Base-by-base conservation (phyloP, 2,329 filamentous ascomycete species). In the Oidium heveae region DNA sequence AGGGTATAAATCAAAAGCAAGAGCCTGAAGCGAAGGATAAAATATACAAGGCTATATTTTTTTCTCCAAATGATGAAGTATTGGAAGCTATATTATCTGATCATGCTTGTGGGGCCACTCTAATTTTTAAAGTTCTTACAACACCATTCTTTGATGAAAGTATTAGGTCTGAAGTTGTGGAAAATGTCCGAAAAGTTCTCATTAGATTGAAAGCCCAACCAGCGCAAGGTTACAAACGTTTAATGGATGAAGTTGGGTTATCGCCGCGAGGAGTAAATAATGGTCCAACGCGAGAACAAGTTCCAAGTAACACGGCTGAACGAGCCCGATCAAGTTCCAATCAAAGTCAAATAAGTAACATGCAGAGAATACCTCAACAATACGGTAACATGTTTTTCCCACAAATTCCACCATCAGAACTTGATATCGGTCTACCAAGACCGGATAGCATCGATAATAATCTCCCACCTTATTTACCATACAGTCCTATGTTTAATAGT, bases 91-190 rank as follows among this genome's bases (percentile, higher is more conserved):
- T 98, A 57, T 72, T 98, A 36, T 84, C 79, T 58, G 91, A 98
- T 65, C 86, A 93, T 63, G 79, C 84, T 50, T 96, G 88, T 60
- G 91, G 91, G 55, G 86, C 89, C 3, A 96, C 89, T 0, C 71
- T 98, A 60, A 96, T 98, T 63, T 98, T 96, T 77, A 98, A 98
- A 73, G 88, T 96, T 36, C 74, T 98, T 55, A 96, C 91, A 0
- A 96, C 88, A 8, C 91, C 91, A 0, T 96, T 95, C 75, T 88
- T 96, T 59, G 91, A 98, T 60, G 91, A 98, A 66, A 80, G 73
- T 54, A 88, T 95, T 65, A 83, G 91, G 51, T 72, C 75, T 49
- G 85, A 95, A 62, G 87, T 95, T 22, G 79, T 94, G 5, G 86
- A 94, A 63, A 95, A 87, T 56, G 86, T 98, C 53, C 86, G 89